Conservation (phyloP, 2,329 filamentous ascomycete species). For the Cercospora canescens region DNA sequence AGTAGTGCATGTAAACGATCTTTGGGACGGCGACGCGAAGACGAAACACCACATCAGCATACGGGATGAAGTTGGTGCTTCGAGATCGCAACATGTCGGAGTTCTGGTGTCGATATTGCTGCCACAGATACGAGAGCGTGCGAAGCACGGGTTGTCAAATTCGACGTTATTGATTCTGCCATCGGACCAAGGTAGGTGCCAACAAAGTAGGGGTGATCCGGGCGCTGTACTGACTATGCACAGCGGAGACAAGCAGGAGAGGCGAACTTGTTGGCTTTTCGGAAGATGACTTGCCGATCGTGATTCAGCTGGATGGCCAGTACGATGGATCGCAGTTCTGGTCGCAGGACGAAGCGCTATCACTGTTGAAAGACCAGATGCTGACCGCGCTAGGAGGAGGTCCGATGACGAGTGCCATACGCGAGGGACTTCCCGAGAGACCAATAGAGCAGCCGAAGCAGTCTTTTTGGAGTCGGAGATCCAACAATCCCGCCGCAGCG, state of each 20-base stretch:
- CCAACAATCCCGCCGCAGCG: conserved; percentile 14
- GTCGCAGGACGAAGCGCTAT: conserved; percentile 34
- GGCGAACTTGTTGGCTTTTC: conserved; percentile 30
- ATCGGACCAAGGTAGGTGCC: conserved; percentile 33
- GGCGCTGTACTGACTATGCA: conserved; percentile 13
- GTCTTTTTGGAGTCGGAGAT: conserved; percentile 25
- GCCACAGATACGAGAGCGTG: conserved; percentile 28
- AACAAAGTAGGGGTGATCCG: not conserved
- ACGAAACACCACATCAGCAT: conserved; percentile 28
- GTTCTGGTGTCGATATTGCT: conserved; percentile 29
- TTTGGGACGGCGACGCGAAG: conserved; percentile 20
- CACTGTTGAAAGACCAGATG: conserved; percentile 28
- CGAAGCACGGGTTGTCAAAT: conserved; percentile 30
- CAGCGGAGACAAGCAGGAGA: conserved; percentile 19
- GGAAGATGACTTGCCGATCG: conserved; percentile 28
- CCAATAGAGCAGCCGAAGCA: conserved; percentile 14
- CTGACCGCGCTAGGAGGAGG: conserved; percentile 21
- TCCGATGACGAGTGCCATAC: not conserved
- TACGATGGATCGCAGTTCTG: conserved; percentile 35
- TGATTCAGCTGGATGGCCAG: conserved; percentile 32
- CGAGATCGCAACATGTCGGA: conserved; percentile 35
- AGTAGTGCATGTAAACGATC: conserved; percentile 12
- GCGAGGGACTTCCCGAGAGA: conserved; percentile 13
- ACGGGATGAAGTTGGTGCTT: conserved; percentile 32
- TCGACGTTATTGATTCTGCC: conserved; percentile 34